Conservation (phyloP, 129 eudicot genomes). For the Centella asiatica region DNA sequence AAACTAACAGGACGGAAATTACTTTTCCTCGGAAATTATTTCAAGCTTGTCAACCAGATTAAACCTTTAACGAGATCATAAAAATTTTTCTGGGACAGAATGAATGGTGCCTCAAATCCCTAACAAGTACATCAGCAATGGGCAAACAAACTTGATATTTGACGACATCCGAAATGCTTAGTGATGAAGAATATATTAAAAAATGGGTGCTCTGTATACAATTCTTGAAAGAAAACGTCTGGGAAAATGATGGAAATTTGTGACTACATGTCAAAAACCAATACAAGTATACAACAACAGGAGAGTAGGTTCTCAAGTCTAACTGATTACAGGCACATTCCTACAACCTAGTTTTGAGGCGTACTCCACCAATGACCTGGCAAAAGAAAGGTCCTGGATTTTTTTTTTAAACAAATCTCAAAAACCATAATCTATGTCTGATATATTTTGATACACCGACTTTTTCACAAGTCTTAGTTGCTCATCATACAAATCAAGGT, state of each 20-base stretch:
- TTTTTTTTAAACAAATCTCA: constrained; percentile 13
- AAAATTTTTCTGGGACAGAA: too few species aligned
- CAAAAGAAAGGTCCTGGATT: background rate
- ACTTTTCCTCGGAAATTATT: too few species aligned
- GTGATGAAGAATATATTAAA: background rate
- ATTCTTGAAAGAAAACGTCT: background rate
- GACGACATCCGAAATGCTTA: background rate
- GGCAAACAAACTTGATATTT: background rate
- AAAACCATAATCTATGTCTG: constrained; percentile 83
- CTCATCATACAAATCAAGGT: constrained; percentile 88
- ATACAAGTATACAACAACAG: constrained; percentile 2
- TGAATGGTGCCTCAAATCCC: too few species aligned
- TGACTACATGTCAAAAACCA: too few species aligned
- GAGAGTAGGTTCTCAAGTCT: background rate
- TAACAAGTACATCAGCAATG: too few species aligned
- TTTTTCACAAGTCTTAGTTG: constrained; percentile 49
- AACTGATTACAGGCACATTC: too few species aligned
- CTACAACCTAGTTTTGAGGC: background rate
- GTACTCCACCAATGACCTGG: background rate
- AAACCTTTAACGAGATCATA: too few species aligned
- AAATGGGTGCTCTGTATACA: background rate
- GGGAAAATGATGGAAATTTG: background rate
- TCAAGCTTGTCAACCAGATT: too few species aligned
- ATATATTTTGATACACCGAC: constrained; percentile 54
- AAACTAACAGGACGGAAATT: too few species aligned